A percentile compares a stretch with the other conserved stretches of the same genome.
These are phyloP conservation scores for Zizania palustris DNA, from an alignment of 202 grass and related monocot species.

Conservation along the genomic window DNA sequence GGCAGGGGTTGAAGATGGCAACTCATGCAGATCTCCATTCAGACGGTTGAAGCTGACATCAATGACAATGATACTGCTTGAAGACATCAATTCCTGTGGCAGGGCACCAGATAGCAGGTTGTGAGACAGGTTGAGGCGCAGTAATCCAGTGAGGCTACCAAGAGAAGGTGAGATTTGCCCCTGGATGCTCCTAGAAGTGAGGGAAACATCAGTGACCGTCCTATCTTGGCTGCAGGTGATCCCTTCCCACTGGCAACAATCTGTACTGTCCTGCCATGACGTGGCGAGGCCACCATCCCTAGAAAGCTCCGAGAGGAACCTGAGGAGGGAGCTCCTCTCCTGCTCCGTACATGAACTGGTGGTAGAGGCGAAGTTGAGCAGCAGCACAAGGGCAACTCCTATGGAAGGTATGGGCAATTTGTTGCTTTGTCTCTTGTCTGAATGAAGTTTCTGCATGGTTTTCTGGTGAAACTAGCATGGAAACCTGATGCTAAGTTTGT, in stretches of 20 bases:
- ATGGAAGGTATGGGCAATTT: conserved; percentile 9
- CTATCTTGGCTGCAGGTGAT: conserved; percentile 40
- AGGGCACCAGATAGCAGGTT: too few relatives aligned
- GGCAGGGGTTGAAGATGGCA: not conserved
- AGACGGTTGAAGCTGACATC: conserved; percentile 56
- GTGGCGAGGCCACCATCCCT: not conserved
- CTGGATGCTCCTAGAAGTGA: conserved; percentile 39
- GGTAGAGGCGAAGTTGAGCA: too few relatives aligned
- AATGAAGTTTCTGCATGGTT: not conserved
- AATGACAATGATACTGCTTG: conserved; percentile 36
- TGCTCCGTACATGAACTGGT: too few relatives aligned
- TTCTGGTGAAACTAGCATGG: not conserved
- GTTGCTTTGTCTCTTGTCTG: not conserved
- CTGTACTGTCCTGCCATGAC: not conserved
- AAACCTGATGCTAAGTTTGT: not conserved
- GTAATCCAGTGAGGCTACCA: conserved; percentile 39
- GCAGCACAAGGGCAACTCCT: too few relatives aligned
- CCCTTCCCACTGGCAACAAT: conserved; percentile 53
- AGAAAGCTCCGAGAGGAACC: too few relatives aligned
- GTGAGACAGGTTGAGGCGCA: conserved; percentile 38
- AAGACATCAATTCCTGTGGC: conserved; percentile 39
- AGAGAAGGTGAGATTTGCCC: conserved; percentile 43
- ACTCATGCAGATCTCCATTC: conserved; percentile 6
- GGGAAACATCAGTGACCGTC: conserved; percentile 26
- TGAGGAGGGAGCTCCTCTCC: too few relatives aligned